Evolutionary conservation across 2,329 filamentous ascomycete genomes (phyloP).

Genomic region (Magnaporthiopsis incrustans): DNA sequence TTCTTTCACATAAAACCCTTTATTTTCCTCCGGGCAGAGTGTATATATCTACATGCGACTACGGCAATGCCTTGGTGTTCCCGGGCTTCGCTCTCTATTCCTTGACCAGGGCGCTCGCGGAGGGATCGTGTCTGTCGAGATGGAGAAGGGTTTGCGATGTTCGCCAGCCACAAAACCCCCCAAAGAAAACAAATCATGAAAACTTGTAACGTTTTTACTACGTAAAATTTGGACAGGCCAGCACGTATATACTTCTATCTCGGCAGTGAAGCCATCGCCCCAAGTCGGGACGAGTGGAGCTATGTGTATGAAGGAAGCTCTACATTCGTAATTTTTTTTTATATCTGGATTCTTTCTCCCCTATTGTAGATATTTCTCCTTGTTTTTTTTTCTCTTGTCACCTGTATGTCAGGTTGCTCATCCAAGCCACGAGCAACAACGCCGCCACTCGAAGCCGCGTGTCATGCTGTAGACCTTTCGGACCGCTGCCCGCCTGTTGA

Average conservation of each 20-base stretch:
- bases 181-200: too few species aligned
- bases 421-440: neutral
- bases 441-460: neutral
- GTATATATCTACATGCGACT: too few species aligned
- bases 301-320: neutral
- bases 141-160: too few species aligned
- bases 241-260: neutral
- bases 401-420: neutral
- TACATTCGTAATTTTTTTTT: neutral
- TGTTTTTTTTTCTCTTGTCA: neutral
- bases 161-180: too few species aligned
- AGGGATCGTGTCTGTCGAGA: too few species aligned
- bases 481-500: too few species aligned
- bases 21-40: too few species aligned
- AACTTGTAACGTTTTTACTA: too few species aligned
- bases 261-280: neutral
- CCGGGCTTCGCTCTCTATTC: too few species aligned
- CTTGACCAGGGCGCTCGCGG: too few species aligned
- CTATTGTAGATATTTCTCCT: neutral
- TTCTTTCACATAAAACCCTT: conserved; percentile 5
- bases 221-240: too few species aligned
- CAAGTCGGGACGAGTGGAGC: neutral
- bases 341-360: neutral
- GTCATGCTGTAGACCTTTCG: neutral
- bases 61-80: too few species aligned